Evolutionary conservation across 768 basidiomycete genomes (phyloP).

Genomic region (Neoboletus brunneissimus): DNA sequence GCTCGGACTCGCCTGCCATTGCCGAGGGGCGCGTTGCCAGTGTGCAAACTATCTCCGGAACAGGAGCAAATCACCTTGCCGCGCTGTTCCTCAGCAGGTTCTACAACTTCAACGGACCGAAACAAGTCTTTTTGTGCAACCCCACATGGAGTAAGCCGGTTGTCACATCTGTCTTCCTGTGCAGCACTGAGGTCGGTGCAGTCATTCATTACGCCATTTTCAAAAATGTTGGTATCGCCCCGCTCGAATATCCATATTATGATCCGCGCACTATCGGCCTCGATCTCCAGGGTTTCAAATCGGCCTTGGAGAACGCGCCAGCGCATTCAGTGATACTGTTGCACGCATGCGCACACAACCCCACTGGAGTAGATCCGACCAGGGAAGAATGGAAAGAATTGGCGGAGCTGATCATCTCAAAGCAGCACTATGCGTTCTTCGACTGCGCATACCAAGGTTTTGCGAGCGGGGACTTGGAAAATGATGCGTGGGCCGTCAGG

Average conservation of each 20-base stretch:
- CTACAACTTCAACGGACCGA: conserved; percentile 66
- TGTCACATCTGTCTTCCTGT: background rate
- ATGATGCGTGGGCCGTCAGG: conserved; percentile 89
- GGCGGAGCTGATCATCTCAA: conserved; percentile 65
- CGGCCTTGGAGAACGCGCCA: conserved; percentile 59
- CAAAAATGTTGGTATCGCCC: conserved; percentile 84
- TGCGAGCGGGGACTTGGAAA: conserved; percentile 87
- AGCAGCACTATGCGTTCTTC: conserved; percentile 86
- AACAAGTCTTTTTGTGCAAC: conserved; percentile 80
- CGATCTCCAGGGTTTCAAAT: conserved; percentile 69
- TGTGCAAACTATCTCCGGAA: conserved; percentile 94
- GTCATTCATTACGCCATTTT: conserved; percentile 91
- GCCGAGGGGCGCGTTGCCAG: conserved; percentile 68
- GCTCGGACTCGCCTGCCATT: conserved; percentile 66
- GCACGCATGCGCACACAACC: conserved; percentile 96
- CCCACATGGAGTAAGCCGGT: conserved; percentile 86
- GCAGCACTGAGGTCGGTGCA: conserved; percentile 26
- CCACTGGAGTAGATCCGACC: conserved; percentile 94
- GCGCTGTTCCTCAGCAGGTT: conserved; percentile 81
- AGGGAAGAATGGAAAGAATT: conserved; percentile 80
- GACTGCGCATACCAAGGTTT: conserved; percentile 98
- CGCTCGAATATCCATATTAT: conserved; percentile 91
- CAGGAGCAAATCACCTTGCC: conserved; percentile 92
- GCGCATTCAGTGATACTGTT: conserved; percentile 82
- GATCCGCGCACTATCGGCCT: conserved; percentile 86